Evolutionary conservation across 495 filamentous ascomycete species (phyloP).

Genomic region (Amorphotheca resinae): DNA sequence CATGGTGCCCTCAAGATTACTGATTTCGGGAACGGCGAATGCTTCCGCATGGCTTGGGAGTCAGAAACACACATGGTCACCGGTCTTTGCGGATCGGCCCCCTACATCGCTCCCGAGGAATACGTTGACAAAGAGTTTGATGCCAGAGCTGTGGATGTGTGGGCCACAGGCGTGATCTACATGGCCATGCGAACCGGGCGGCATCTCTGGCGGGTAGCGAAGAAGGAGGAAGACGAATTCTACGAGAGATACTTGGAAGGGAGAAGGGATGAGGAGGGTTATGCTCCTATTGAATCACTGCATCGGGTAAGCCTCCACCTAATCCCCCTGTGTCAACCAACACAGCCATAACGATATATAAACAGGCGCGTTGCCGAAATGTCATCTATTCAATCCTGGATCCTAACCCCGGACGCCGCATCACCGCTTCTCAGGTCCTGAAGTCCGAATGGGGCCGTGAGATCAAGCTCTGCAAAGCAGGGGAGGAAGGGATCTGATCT

Average conservation of each 20-base stretch:
- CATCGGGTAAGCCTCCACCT: constrained; percentile 60
- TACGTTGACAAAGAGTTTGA: constrained; percentile 94
- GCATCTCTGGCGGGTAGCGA: constrained; percentile 91
- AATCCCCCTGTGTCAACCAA: background rate
- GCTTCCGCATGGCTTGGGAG: constrained; percentile 99
- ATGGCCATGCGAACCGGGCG: constrained; percentile 98
- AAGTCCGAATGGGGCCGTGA: constrained; percentile 98
- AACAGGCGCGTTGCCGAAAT: constrained; percentile 88
- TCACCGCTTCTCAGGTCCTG: constrained; percentile 90
- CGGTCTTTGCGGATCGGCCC: constrained; percentile 88
- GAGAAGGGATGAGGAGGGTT: constrained; percentile 84
- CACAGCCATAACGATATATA: constrained; percentile 15
- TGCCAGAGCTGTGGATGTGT: constrained; percentile 90
- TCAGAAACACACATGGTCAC: constrained; percentile 96
- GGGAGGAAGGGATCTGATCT: constrained; percentile 69
- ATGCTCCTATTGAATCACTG: constrained; percentile 89
- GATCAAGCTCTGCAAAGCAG: constrained; percentile 91
- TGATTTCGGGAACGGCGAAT: constrained; percentile 98
- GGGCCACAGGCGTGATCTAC: constrained; percentile 97
- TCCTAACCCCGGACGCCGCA: constrained; percentile 82
- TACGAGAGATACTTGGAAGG: constrained; percentile 89
- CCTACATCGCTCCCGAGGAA: constrained; percentile 96
- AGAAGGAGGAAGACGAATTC: constrained; percentile 93
- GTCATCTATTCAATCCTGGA: constrained; percentile 98
- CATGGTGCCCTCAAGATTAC: constrained; percentile 96